These are phyloP conservation scores for Sphagnum magellanicum DNA, from an alignment of 228 moss, liverwort and hornwort genomes.

Conservation along the genomic window DNA sequence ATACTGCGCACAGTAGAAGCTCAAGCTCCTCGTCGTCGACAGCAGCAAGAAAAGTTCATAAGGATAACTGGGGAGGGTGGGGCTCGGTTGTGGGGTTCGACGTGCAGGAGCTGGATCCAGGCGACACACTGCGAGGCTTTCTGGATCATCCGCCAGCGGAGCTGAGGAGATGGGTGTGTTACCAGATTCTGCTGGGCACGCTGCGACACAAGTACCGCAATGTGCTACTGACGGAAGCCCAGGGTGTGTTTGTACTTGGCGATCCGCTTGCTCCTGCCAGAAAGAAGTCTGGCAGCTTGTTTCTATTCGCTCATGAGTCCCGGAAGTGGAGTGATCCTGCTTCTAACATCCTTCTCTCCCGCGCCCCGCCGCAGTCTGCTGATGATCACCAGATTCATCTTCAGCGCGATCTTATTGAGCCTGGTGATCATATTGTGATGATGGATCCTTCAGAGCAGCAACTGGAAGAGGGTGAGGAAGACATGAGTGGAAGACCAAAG, in stretches of 20 bases:
- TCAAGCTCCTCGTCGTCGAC: too few relatives aligned
- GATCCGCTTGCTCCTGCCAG: constrained; percentile 40
- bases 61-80: background rate
- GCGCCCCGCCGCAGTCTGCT: too few relatives aligned
- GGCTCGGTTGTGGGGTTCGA: constrained; percentile 42
- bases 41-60: too few relatives aligned
- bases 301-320: constrained; percentile 36
- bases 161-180: constrained; percentile 71
- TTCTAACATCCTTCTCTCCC: background rate
- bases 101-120: constrained; percentile 34
- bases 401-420: background rate
- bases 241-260: constrained; percentile 51
- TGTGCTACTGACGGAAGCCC: constrained; percentile 56
- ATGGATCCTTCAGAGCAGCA: background rate
- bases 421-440: background rate
- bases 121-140: constrained; percentile 42
- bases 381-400: too few relatives aligned
- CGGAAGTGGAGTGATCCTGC: constrained; percentile 38
- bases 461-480: constrained; percentile 14
- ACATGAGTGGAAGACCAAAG: background rate
- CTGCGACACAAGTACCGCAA: constrained; percentile 54
- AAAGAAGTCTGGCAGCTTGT: constrained; percentile 44
- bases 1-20: too few relatives aligned
- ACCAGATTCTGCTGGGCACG: constrained; percentile 84
- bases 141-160: constrained; percentile 41